Conservation (phyloP, 2,329 filamentous ascomycete genomes). For the Iodosphaeria phyllophila region DNA sequence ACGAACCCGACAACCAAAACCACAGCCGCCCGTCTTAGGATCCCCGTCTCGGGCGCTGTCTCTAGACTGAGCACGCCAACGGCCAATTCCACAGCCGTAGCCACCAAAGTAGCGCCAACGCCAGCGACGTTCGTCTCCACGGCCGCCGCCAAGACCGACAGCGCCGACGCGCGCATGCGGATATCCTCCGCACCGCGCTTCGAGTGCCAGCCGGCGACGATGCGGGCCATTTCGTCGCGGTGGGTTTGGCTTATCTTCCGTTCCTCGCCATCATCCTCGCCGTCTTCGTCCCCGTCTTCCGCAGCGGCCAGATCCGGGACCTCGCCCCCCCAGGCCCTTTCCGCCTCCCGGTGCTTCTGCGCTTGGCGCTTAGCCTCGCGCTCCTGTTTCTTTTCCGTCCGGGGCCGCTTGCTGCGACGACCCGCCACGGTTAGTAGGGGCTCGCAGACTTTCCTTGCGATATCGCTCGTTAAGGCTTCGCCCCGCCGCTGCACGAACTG, state of each 20-base stretch:
- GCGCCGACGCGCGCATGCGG: slow-evolving; percentile 47
- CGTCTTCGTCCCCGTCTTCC: slow-evolving; percentile 1
- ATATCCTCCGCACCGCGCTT: slow-evolving; percentile 49
- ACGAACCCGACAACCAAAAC: slow-evolving; percentile 43
- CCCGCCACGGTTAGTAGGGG: slow-evolving; percentile 45
- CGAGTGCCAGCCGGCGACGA: slow-evolving; percentile 49
- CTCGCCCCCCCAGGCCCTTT: slow-evolving; percentile 34
- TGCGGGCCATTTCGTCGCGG: slow-evolving; percentile 32
- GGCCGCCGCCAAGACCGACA: slow-evolving; percentile 42
- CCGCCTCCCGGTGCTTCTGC: slow-evolving; percentile 28
- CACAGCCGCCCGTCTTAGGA: slow-evolving; percentile 48
- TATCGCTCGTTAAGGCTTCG: slow-evolving; percentile 32
- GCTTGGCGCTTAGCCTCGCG: slow-evolving; percentile 28
- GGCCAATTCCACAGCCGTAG: slow-evolving; percentile 41
- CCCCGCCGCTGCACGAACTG: slow-evolving; percentile 44
- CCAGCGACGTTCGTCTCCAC: slow-evolving; percentile 42
- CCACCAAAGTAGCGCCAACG: slow-evolving; percentile 30
- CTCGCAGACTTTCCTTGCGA: slow-evolving; percentile 31
- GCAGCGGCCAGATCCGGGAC: slow-evolving; percentile 26
- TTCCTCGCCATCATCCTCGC: slow-evolving; percentile 3
- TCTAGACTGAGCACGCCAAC: slow-evolving; percentile 46
- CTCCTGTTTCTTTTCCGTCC: slow-evolving; percentile 36
- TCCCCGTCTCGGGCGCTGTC: slow-evolving; percentile 36
- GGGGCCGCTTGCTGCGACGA: slow-evolving; percentile 39
- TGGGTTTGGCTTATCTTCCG: too few relatives aligned